phyloP scores from a whole-genome alignment of 164 flowering plant species.

The Chloranthus sessilifolius region DNA sequence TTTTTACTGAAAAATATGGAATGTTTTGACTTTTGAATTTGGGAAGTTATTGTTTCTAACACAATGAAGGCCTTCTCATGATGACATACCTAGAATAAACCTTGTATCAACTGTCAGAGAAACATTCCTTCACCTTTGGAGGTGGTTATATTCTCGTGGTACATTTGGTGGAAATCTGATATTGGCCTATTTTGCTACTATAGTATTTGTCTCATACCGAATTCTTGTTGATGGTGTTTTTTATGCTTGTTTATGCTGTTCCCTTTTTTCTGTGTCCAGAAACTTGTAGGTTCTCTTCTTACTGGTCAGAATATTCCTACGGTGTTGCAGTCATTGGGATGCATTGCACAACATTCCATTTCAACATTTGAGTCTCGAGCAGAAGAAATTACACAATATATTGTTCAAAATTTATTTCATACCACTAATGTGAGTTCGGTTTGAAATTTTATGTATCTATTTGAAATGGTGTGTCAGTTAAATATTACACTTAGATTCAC shows the following conservation, averaged over 20 bases:
- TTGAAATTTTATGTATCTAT: too few relatives aligned
- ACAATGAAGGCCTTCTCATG: too few relatives aligned
- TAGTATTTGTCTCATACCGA: not conserved
- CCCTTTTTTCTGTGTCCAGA: slow-evolving; percentile 49
- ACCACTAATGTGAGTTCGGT: slow-evolving; percentile 22
- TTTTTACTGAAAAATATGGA: too few relatives aligned
- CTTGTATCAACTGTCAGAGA: too few relatives aligned
- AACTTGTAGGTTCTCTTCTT: slow-evolving; percentile 56
- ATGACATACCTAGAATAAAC: too few relatives aligned
- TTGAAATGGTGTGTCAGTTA: too few relatives aligned
- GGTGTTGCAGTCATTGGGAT: slow-evolving; percentile 81
- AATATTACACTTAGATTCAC: too few relatives aligned
- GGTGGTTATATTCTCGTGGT: not conserved
- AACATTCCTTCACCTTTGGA: too few relatives aligned
- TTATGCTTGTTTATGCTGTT: too few relatives aligned
- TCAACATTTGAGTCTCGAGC: slow-evolving; percentile 41
- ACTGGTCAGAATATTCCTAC: slow-evolving; percentile 55
- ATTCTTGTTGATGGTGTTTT: too few relatives aligned
- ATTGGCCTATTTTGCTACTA: not conserved
- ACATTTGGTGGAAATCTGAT: not conserved
- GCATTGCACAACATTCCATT: slow-evolving; percentile 61
- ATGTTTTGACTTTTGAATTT: too few relatives aligned
- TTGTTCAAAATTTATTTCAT: slow-evolving; percentile 42
- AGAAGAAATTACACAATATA: slow-evolving; percentile 36
- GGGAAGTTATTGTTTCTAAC: too few relatives aligned